Evolutionary conservation across 2,329 filamentous ascomycete genomes (phyloP).

Genomic region (Trichoderma lentiforme): DNA sequence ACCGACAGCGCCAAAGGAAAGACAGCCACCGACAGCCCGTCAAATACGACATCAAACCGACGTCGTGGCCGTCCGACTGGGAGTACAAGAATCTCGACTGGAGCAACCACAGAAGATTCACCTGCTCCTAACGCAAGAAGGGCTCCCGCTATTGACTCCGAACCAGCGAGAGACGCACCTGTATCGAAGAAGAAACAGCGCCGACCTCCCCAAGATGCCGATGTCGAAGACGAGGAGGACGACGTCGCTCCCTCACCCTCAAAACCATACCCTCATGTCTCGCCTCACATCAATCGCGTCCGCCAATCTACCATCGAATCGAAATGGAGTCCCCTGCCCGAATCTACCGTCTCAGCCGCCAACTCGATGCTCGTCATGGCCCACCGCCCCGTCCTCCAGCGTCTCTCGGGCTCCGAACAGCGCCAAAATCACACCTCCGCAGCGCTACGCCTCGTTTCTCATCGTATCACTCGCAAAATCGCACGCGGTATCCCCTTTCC

Average conservation of each 20-base stretch:
- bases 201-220: constrained; percentile 20
- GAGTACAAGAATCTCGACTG: background rate
- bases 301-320: constrained; percentile 63
- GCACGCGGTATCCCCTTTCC: constrained; percentile 64
- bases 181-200: constrained; percentile 14
- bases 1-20: background rate
- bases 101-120: background rate
- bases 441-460: constrained; percentile 53
- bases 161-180: background rate
- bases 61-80: constrained; percentile 9
- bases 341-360: constrained; percentile 54
- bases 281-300: constrained; percentile 49
- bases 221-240: constrained; percentile 23
- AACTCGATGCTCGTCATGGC: constrained; percentile 54
- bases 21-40: background rate
- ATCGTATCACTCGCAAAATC: constrained; percentile 56
- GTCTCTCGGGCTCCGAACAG: constrained; percentile 47
- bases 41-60: background rate
- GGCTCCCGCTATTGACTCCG: background rate
- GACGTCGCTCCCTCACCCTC: constrained; percentile 28
- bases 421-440: constrained; percentile 52
- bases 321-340: constrained; percentile 62
- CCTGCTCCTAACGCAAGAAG: background rate
- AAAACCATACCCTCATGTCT: constrained; percentile 49
- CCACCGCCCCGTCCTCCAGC: constrained; percentile 59